These are phyloP conservation scores for Didymella glomerata DNA, from an alignment of 2,329 filamentous ascomycete genomes.

Conservation along the genomic window DNA sequence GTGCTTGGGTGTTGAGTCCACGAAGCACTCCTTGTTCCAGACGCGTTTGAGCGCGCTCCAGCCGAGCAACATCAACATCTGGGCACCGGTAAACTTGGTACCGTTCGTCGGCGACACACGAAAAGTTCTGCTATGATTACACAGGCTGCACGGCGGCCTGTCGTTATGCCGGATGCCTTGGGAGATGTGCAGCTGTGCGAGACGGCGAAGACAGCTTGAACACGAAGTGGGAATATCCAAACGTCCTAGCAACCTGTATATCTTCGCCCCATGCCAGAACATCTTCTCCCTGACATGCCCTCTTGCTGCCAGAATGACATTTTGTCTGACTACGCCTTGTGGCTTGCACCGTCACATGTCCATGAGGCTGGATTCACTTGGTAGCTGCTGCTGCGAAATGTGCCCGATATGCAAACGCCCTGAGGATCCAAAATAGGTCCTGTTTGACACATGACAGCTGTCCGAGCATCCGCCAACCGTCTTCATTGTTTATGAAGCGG, in stretches of 20 bases:
- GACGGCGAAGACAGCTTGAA: background rate
- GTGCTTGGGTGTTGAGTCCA: slow-evolving; percentile 30
- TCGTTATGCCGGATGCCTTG: background rate
- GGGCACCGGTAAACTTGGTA: slow-evolving; percentile 27
- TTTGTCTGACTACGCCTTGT: slow-evolving; percentile 5
- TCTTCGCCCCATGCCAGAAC: background rate
- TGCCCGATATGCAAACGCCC: background rate
- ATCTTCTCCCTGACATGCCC: background rate
- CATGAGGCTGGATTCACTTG: background rate
- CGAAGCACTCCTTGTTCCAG: slow-evolving; percentile 49
- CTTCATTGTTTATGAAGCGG: background rate
- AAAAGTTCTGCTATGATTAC: slow-evolving; percentile 39
- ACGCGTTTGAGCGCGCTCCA: slow-evolving; percentile 48
- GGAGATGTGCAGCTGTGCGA: background rate
- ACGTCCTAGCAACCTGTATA: background rate
- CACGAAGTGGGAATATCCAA: background rate
- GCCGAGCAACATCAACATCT: slow-evolving; percentile 19
- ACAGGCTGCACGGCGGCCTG: slow-evolving; percentile 2
- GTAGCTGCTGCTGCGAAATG: background rate
- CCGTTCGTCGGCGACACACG: slow-evolving; percentile 25
- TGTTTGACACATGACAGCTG: slow-evolving; percentile 17
- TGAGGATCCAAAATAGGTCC: background rate
- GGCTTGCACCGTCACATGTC: background rate
- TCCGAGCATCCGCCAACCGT: background rate
- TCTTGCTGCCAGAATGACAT: background rate